Conservation (phyloP, 495 filamentous ascomycete species). For the Penicillium canescens region DNA sequence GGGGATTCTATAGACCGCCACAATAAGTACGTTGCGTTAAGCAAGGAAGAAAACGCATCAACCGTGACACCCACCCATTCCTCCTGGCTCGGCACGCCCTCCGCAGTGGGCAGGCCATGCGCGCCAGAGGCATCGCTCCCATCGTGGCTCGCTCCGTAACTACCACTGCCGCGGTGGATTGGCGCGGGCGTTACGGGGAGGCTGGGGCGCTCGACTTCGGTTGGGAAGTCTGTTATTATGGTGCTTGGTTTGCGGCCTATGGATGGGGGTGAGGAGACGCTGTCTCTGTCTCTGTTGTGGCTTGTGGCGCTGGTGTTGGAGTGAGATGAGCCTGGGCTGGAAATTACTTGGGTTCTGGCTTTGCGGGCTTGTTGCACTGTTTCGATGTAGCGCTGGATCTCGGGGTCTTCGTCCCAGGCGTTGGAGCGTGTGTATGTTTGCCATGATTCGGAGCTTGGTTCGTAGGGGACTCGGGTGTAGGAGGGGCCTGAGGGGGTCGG, state of each 20-base stretch:
- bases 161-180: constrained; percentile 56
- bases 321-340: constrained; percentile 16
- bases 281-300: background rate
- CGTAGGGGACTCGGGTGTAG: constrained; percentile 25
- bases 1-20: constrained; percentile 69
- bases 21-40: constrained; percentile 59
- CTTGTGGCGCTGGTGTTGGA: constrained; percentile 6
- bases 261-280: background rate
- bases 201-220: constrained; percentile 77
- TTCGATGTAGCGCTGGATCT: constrained; percentile 79
- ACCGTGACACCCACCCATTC: constrained; percentile 85
- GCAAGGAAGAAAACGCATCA: constrained; percentile 49
- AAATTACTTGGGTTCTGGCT: constrained; percentile 58
- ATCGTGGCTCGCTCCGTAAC: constrained; percentile 39
- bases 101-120: constrained; percentile 63
- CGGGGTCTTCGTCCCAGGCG: constrained; percentile 84
- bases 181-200: constrained; percentile 90
- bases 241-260: constrained; percentile 50
- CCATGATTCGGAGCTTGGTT: constrained; percentile 57
- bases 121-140: constrained; percentile 35
- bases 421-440: constrained; percentile 67
- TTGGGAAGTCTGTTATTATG: constrained; percentile 83
- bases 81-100: constrained; percentile 78
- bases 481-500: constrained; percentile 9
- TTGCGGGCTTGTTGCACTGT: constrained; percentile 64